Base-by-base conservation (phyloP, 768 basidiomycete genomes). In the Porphyrellus cyaneotinctus region DNA sequence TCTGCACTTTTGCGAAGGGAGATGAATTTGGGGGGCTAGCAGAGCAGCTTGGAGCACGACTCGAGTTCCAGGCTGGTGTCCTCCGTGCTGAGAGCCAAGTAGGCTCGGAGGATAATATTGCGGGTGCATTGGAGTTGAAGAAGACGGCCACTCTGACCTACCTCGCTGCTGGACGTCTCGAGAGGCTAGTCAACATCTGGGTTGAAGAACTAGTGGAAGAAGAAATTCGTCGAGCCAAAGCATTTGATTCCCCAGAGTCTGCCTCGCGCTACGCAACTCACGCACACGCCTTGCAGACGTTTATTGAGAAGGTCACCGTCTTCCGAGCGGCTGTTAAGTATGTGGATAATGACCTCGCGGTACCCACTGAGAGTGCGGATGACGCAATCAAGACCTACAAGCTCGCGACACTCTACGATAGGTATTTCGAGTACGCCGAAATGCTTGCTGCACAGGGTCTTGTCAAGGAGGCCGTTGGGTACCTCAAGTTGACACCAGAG, bases 391-490 rank as follows among this genome's bases (percentile, higher is more conserved):
- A 85, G 67, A 75, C 82, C 2, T 97, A 87, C 78, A 93, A 91
- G 70, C 79, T 98, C 17, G 83, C 90, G 0, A 76, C 75, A 10
- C 72, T 99, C 43, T 98, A 99, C 64, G 94, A 97, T 64, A 81
- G 87, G 14, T 98, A 97, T 75, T 84, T 90, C 63, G 97, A 98
- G 69, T 99, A 98, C 61, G 93, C 95, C 3, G 91, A 97, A 58
- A 74, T 97, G 47, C 78, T 99, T 23, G 89, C 89, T 3, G 80
- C 86, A 0, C 95, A 98, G 65, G 95, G 95, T n/a, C 78, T 95
- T 18, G 74, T 94, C 44, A 80, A 84, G 59, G 85, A 94, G 50
- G 95, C 94, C 0, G 78, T 85, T 22, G 75, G 77, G 37, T 95
- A 91, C 69, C 72, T 97, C 67, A 80, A 82, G 62, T 71, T 91